Conservation (phyloP, 176 grass and related monocot species). For the Musa itinerans region DNA sequence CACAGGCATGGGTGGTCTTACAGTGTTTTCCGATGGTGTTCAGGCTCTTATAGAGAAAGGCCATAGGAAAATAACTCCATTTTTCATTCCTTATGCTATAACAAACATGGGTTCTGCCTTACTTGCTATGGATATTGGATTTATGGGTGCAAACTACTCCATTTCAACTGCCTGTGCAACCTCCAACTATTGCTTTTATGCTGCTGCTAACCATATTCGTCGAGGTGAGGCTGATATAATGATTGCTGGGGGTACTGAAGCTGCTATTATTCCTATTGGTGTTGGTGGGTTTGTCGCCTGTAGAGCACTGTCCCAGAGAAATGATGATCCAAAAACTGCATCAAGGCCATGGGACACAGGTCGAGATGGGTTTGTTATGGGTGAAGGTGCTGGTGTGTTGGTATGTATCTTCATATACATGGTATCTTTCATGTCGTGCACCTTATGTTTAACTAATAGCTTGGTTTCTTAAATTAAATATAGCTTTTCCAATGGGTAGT, state of each 20-base stretch:
- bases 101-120: slow-evolving; percentile 58
- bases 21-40: slow-evolving; percentile 42
- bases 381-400: slow-evolving; percentile 64
- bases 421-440: not conserved
- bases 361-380: slow-evolving; percentile 67
- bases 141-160: slow-evolving; percentile 57
- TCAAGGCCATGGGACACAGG: slow-evolving; percentile 62
- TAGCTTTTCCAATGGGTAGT: not conserved
- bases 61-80: slow-evolving; percentile 49
- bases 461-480: not conserved
- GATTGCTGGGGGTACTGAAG: slow-evolving; percentile 53
- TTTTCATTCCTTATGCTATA: slow-evolving; percentile 56
- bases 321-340: slow-evolving; percentile 45
- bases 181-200: slow-evolving; percentile 56
- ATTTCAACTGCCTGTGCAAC: slow-evolving; percentile 70
- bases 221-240: slow-evolving; percentile 60
- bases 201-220: slow-evolving; percentile 58
- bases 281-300: slow-evolving; percentile 61
- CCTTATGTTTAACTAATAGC: not conserved
- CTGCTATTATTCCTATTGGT: slow-evolving; percentile 51
- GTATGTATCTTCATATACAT: slow-evolving; percentile 21
- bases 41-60: slow-evolving; percentile 52
- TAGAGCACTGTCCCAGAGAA: slow-evolving; percentile 57
- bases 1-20: slow-evolving; percentile 49
- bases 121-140: slow-evolving; percentile 59